Evolutionary conservation across 192 early-diverging fungal species (phyloP), one percentile per base, ranked within the genome.

Genomic region (Coemansia sp.): DNA sequence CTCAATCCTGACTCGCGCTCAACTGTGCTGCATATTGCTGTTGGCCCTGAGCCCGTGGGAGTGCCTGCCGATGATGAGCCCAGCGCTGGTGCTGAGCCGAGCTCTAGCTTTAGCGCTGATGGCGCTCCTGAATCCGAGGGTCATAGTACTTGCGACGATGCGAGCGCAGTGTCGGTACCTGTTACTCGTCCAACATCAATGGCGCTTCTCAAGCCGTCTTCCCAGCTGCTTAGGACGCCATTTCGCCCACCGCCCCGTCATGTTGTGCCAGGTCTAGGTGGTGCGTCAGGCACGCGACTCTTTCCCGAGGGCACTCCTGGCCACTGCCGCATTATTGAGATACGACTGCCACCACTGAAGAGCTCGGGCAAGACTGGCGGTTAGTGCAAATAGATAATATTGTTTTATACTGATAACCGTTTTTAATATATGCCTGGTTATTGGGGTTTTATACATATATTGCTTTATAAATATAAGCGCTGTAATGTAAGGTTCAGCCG

Each of bases 1-100:
- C 72, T 80, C 14, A 80, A 80, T 25, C 78, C 78, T 0, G 78
- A 75, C 22, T 75, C 78, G 9, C 64, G 60, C 21, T 71, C 67
- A 14, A 63, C 61, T 5, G 54, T 64, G 3, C 36, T 81, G 38
- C 78, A 81, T 42, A 64, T 81, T 28, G 72, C 73, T 6, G 49
- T 75, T 23, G 62, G 65, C 3, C 78, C 76, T 3, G 66, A 69
- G 25, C 48, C 73, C 6, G 50, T 74, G 19, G 72, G 65, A 17
- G 22, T 73, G 36, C 58, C 58, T n/a, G 60, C 60, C 17, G 60
- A 62, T 23, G 17, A 49, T 21, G 28, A 54, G 52, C 28, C 19
- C 52, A 6, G 25, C 38, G 8, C 15, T 23, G 49, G 22, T 5
- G 3, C 49, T 37, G 8, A 57, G 11, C 37, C 56, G 9, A 17